Percentiles rank a stretch among this genome's conserved stretches.
Conservation (phyloP, 257 asterid species). For the Jacaranda copaia region DNA sequence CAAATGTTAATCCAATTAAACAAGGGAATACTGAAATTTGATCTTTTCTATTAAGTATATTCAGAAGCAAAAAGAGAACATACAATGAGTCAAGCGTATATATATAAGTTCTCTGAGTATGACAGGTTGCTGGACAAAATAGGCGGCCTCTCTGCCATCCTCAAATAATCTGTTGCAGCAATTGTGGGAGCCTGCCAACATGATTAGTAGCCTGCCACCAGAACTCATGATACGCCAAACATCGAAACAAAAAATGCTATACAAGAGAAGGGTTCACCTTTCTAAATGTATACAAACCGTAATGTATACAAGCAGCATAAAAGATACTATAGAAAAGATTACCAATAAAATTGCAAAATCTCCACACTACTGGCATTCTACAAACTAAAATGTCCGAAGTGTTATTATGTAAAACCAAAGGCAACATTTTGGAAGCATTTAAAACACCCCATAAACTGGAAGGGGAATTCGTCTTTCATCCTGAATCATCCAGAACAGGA, state of each 20-base stretch:
- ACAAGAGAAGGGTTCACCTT: too few species aligned
- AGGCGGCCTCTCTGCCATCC: slow-evolving; percentile 97
- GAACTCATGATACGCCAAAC: background rate
- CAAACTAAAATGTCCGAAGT: too few species aligned
- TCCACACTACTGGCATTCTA: too few species aligned
- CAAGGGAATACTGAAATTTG: slow-evolving; percentile 1
- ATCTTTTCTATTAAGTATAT: slow-evolving; percentile 4
- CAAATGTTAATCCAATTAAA: background rate
- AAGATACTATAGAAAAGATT: too few species aligned
- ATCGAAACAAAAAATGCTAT: background rate
- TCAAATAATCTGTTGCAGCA: slow-evolving; percentile 95
- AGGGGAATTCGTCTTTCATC: too few species aligned
- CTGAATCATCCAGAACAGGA: too few species aligned
- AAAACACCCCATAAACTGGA: too few species aligned
- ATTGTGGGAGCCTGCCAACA: slow-evolving; percentile 90
- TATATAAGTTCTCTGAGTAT: slow-evolving; percentile 92
- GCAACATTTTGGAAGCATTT: too few species aligned
- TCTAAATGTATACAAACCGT: too few species aligned
- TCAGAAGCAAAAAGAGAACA: slow-evolving; percentile 39
- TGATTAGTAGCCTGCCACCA: slow-evolving; percentile 20
- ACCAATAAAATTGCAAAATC: too few species aligned
- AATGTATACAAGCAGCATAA: too few species aligned
- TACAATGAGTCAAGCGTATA: slow-evolving; percentile 99
- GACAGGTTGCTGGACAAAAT: slow-evolving; percentile 93
- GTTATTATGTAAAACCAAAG: too few species aligned